Conservation (phyloP, 2,329 filamentous ascomycete species). For the Sporothrix inflata region DNA sequence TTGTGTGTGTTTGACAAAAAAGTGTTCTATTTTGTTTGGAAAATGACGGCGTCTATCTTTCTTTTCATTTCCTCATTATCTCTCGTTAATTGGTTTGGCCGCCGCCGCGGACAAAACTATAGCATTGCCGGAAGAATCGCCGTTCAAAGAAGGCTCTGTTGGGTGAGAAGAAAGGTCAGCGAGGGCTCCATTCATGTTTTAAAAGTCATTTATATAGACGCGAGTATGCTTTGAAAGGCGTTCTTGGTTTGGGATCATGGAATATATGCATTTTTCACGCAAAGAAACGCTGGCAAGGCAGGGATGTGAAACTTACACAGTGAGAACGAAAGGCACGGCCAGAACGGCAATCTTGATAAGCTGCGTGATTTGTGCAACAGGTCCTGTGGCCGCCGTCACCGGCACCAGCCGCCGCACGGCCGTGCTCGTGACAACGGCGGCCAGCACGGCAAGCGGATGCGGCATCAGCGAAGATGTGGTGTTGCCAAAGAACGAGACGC, state of each 20-base stretch:
- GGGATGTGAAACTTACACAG: slow-evolving; percentile 59
- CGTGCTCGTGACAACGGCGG: slow-evolving; percentile 50
- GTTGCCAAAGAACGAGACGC: slow-evolving; percentile 43
- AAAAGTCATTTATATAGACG: slow-evolving; percentile 21
- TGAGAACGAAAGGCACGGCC: slow-evolving; percentile 55
- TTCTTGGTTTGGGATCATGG: slow-evolving; percentile 18
- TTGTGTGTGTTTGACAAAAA: no score
- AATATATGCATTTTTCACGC: slow-evolving; percentile 6
- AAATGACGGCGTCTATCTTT: slow-evolving; percentile 1
- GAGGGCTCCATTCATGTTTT: slow-evolving; percentile 7
- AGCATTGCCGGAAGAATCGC: slow-evolving; percentile 56
- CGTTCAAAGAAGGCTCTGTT: slow-evolving; percentile 58
- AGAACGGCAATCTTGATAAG: slow-evolving; percentile 54
- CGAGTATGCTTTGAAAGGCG: slow-evolving; percentile 15
- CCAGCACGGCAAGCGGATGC: slow-evolving; percentile 47
- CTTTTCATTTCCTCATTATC: neutral
- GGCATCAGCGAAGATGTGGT: slow-evolving; percentile 50
- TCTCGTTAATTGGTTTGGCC: neutral
- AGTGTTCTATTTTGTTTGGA: neutral
- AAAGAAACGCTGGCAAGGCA: slow-evolving; percentile 1
- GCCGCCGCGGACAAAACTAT: slow-evolving; percentile 37
- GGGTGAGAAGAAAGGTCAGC: slow-evolving; percentile 23
- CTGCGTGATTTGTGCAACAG: slow-evolving; percentile 43
- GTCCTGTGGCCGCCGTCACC: slow-evolving; percentile 39
- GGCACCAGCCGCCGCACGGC: slow-evolving; percentile 43